Percentiles rank a stretch among this genome's conserved stretches.
These are phyloP conservation scores for Candida coleopterorum DNA, from an alignment of 805 yeast species.

Conservation along the genomic window DNA sequence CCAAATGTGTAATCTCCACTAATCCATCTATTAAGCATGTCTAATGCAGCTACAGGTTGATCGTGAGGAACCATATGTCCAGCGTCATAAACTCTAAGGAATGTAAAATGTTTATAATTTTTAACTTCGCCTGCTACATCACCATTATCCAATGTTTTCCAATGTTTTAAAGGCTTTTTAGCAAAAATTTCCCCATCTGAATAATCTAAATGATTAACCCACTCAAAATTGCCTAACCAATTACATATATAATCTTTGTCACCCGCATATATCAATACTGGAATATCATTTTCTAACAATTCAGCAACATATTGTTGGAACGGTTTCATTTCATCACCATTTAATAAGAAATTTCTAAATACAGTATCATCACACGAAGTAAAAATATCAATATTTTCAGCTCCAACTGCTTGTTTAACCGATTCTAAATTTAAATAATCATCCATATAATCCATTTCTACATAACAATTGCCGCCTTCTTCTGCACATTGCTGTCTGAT, in stretches of 20 bases:
- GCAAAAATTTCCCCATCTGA: constrained; percentile 17
- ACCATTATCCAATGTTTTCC: constrained; percentile 26
- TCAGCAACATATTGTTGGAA: constrained; percentile 57
- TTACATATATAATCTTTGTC: constrained; percentile 44
- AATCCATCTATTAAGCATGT: constrained; percentile 85
- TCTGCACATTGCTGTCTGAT: constrained; percentile 49
- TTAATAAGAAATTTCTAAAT: constrained; percentile 44
- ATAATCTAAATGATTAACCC: constrained; percentile 34
- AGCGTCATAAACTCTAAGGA: constrained; percentile 79
- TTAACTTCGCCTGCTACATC: constrained; percentile 70
- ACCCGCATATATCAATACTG: constrained; percentile 42
- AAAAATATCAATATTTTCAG: constrained; percentile 42
- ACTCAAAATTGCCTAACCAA: constrained; percentile 42
- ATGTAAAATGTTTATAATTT: constrained; percentile 68
- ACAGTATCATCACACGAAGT: constrained; percentile 48
- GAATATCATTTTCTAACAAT: constrained; percentile 34
- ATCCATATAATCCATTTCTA: constrained; percentile 44
- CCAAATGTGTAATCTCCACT: constrained; percentile 50
- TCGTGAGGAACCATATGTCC: constrained; percentile 97
- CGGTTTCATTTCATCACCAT: constrained; percentile 69
- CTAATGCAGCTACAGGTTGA: constrained; percentile 73
- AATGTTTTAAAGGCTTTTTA: constrained; percentile 29
- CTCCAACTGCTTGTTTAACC: constrained; percentile 57
- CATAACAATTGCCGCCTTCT: constrained; percentile 50
- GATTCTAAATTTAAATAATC: constrained; percentile 48